Conservation (phyloP, 768 basidiomycete species). For the Russula compacta region DNA sequence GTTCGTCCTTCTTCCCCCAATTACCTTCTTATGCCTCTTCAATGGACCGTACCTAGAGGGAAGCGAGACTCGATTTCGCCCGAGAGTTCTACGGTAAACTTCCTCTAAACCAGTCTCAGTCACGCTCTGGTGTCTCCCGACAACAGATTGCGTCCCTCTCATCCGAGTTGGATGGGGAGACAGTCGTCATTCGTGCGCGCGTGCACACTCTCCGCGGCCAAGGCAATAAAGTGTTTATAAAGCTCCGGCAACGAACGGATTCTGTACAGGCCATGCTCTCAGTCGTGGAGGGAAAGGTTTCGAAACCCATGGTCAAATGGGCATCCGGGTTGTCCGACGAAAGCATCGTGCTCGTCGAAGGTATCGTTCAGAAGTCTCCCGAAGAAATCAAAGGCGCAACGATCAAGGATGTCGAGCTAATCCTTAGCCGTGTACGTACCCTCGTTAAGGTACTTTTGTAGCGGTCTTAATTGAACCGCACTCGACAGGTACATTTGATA, state of each 20-base stretch:
- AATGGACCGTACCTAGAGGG: background rate
- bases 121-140: constrained; percentile 52
- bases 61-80: constrained; percentile 56
- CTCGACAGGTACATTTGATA: constrained; percentile 63
- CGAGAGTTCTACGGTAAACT: constrained; percentile 75
- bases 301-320: constrained; percentile 98
- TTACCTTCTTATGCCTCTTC: background rate
- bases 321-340: constrained; percentile 68
- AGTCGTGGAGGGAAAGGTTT: constrained; percentile 65
- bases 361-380: constrained; percentile 64
- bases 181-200: constrained; percentile 78
- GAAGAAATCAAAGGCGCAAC: constrained; percentile 89
- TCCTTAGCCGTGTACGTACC: constrained; percentile 60
- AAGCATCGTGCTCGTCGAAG: constrained; percentile 88
- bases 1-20: constrained; percentile 29
- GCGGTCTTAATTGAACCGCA: background rate
- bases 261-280: constrained; percentile 80
- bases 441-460: background rate
- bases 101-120: constrained; percentile 87
- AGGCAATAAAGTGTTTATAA: constrained; percentile 89
- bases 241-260: constrained; percentile 78
- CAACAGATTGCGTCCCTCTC: constrained; percentile 58
- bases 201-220: constrained; percentile 88
- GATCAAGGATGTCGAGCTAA: constrained; percentile 80
- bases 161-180: constrained; percentile 55